Evolutionary conservation across 768 basidiomycete genomes (phyloP), one percentile per base, ranked within the genome.

Genomic region (Megacollybia marginata): DNA sequence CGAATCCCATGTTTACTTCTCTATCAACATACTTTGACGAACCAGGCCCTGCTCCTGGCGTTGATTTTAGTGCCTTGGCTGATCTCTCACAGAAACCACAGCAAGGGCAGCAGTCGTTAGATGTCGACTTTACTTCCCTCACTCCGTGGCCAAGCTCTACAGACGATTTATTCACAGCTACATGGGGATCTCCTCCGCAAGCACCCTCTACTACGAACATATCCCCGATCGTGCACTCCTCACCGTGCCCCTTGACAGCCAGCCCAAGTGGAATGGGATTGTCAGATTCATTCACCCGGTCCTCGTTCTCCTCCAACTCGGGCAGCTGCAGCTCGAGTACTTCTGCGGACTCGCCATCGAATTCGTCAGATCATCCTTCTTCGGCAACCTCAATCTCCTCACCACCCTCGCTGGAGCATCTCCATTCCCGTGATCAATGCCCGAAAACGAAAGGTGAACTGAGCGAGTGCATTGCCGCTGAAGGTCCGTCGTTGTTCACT

Each of bases 1-100:
- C 75, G 66, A 91, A 91, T 54, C 88, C 90, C 1, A 74, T 82
- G 67, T 91, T 85, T 71, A 88, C 87, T 72, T 88, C 88, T n/a
- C 85, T 85, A 61, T 78, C 83, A 13, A 76, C 80, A 16, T 65
- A 69, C 7, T 80, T 76, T 54, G 82, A 83, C 38, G 38, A 40
- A 8, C 38, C 38, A 40, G 38, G 38, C 8, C 38, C 38, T 13
- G 18, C 13, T 18, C 38, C 38, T 15, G 38, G 18, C 18, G 15
- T 40, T 2, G 38, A 40, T 18, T 40, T 40, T 40, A 40, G 38
- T 18, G 38, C 38, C 13, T 15, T 40, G 38, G 38, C 38, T 8
- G 15, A 18, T 3, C 2, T 40, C 16, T 36, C 35, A 8, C 23
- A 28, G 23, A 28, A 28, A 28, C 6, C 23, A 28, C 23, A 28